Percentiles rank a stretch among this genome's conserved stretches.
Evolutionary conservation across 495 filamentous ascomycete species (phyloP).

Genomic region (Tuber brumale): DNA sequence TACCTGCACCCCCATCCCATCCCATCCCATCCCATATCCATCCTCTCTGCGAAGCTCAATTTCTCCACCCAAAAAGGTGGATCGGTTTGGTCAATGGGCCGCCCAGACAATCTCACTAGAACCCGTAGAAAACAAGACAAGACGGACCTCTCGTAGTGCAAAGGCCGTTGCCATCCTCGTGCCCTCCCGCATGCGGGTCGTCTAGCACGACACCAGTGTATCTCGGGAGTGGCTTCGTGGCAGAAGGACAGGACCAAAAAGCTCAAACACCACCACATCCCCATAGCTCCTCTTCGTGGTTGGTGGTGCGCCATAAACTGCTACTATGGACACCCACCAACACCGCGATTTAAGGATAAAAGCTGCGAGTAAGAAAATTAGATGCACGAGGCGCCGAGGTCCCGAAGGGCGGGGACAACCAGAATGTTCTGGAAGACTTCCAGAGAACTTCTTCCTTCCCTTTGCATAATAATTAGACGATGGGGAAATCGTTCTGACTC

Average conservation of each 20-base stretch:
- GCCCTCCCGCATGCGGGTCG: constrained; percentile 26
- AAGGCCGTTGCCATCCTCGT: constrained; percentile 32
- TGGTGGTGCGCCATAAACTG: neutral
- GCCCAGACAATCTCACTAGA: neutral
- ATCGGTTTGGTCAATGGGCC: constrained; percentile 2
- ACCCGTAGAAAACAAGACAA: neutral
- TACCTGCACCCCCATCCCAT: constrained; percentile 21
- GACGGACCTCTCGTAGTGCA: constrained; percentile 13
- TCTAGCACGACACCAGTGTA: constrained; percentile 33
- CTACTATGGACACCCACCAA: neutral
- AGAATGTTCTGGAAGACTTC: constrained; percentile 35
- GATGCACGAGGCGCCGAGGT: constrained; percentile 38
- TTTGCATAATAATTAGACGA: neutral
- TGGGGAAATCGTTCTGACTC: neutral
- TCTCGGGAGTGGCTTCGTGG: constrained; percentile 38
- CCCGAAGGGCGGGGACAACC: constrained; percentile 18
- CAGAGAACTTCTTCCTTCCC: constrained; percentile 9
- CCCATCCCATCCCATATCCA: constrained; percentile 1
- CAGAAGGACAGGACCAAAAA: constrained; percentile 8
- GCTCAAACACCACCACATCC: neutral
- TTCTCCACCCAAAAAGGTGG: neutral
- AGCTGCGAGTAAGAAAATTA: constrained; percentile 31
- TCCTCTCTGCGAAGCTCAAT: neutral
- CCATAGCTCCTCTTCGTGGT: neutral
- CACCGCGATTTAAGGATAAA: neutral